These are phyloP conservation scores for Exutisphaerella laricina DNA, from an alignment of 2,329 filamentous ascomycete species.

Conservation along the genomic window DNA sequence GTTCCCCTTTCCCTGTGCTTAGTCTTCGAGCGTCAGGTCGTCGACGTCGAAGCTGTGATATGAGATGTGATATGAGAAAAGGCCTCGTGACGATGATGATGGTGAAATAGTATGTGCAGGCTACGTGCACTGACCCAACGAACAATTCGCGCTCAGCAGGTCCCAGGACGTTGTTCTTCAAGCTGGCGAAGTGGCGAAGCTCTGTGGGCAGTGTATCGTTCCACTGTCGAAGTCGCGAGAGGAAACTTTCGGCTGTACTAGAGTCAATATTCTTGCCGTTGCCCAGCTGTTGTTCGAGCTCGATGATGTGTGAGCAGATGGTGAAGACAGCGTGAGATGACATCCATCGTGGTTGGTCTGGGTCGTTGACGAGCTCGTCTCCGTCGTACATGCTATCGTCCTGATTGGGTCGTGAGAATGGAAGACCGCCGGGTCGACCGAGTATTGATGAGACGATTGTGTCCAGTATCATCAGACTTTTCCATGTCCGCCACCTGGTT, in stretches of 20 bases:
- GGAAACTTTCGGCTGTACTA: conserved; percentile 16
- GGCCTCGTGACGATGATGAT: conserved; percentile 54
- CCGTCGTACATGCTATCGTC: conserved; percentile 16
- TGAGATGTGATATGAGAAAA: conserved; percentile 49
- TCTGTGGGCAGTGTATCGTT: conserved; percentile 17
- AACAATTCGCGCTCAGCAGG: conserved; percentile 19
- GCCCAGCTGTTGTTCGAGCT: conserved; percentile 20
- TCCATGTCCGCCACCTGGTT: conserved; percentile 39
- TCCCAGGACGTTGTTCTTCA: conserved; percentile 15
- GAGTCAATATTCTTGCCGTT: conserved; percentile 15
- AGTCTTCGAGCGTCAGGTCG: conserved; percentile 3
- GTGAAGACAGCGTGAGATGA: conserved; percentile 14
- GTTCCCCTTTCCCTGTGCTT: conserved; percentile 17
- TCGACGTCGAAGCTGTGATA: conserved; percentile 30
- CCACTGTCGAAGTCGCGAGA: conserved; percentile 18
- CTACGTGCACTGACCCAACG: conserved; percentile 44
- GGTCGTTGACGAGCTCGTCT: conserved; percentile 9
- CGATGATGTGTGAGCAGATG: conserved; percentile 20
- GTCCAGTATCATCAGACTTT: conserved; percentile 46
- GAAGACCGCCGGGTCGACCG: conserved; percentile 38
- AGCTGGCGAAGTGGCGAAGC: conserved; percentile 22
- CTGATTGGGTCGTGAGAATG: conserved; percentile 14
- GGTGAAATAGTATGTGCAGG: conserved; percentile 55
- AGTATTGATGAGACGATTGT: conserved; percentile 46
- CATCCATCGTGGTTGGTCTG: conserved; percentile 15